phyloP scores from a whole-genome alignment of 106 monocot genomes.

The Vanilla planifolia region DNA sequence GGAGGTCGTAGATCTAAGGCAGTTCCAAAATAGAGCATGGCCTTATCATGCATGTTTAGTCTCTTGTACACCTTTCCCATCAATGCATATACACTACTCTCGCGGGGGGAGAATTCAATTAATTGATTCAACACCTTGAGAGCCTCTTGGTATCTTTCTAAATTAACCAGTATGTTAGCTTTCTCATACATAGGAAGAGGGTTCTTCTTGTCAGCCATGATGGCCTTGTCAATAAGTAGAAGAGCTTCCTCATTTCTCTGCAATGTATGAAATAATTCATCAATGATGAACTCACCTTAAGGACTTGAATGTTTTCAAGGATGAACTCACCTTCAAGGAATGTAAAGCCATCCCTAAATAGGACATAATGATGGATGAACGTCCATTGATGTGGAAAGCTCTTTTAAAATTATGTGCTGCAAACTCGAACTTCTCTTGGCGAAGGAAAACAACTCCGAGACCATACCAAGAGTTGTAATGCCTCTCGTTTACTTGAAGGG shows the following conservation, averaged over 20 bases:
- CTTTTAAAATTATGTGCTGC: conserved; percentile 87
- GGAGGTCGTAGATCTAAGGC: conserved; percentile 92
- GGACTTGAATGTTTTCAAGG: not conserved
- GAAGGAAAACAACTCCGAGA: conserved; percentile 81
- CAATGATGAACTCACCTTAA: not conserved
- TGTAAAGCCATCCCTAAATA: conserved; percentile 95
- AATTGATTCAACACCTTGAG: conserved; percentile 68
- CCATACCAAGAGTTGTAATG: conserved; percentile 99
- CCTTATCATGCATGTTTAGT: conserved; percentile 70
- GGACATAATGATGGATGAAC: conserved; percentile 92
- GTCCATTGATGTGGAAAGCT: conserved; percentile 66
- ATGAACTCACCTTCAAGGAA: conserved; percentile 48
- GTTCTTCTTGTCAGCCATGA: conserved; percentile 74
- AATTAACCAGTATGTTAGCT: conserved; percentile 60
- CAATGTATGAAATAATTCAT: too few species aligned
- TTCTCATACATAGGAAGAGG: conserved; percentile 89
- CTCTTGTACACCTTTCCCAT: conserved; percentile 93
- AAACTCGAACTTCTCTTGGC: conserved; percentile 97
- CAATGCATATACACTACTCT: conserved; percentile 83
- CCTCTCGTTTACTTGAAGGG: conserved; percentile 85
- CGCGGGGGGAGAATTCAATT: conserved; percentile 58
- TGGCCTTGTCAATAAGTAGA: conserved; percentile 74
- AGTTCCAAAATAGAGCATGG: conserved; percentile 90
- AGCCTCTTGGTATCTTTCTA: conserved; percentile 81
- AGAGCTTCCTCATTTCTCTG: conserved; percentile 86